Base-by-base conservation (phyloP, 2,329 filamentous ascomycete species). In the Conoideocrella luteorostrata region DNA sequence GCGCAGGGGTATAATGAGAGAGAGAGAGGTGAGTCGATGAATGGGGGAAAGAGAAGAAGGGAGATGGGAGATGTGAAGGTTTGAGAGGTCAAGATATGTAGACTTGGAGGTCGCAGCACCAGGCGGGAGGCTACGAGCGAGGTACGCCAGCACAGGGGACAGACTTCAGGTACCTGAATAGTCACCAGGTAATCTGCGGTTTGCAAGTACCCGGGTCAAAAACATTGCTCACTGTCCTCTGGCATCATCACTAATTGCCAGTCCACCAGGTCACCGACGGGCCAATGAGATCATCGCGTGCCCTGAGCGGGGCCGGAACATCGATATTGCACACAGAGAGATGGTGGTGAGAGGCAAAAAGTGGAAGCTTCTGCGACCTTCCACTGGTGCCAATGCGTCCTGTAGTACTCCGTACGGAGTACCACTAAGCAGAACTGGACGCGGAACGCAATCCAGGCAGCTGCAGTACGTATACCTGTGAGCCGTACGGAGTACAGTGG, bases 271-370 rank as follows among this genome's bases (percentile, higher is more conserved):
- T 40, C 43, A 30, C 30, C 13, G 21, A 28, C 50, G 50, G 44
- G 53, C 63, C 63, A 67, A 67, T 67, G 56, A 60, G 54, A 62
- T 51, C 51, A 53, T 53, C 47, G 39, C 5, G 51, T 47, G 51
- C 52, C 52, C 47, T 55, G 50, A 34, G 32, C 39, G 52, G 61
- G 58, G 49, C 44, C 64, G 64, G 64, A 66, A 60, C 45, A 67
- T 64, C 50, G 44, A 59, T 65, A 51, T 53, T 63, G 50, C 64
- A 51, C 34, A 26, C 13, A 38, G 33, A 4, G 17, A 35, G n/a
- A 33, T 24, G 23, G 23, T 26, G 17, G 37, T 33, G 26, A 26
- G 21, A 20, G 17, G 29, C 29, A 39, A 28, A 47, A 51, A 47
- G 56, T 36, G 32, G 41, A 41, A 47, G 37, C 38, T 44, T 41